A percentile compares a stretch with the other conserved stretches of the same genome.
Conservation (phyloP, 768 basidiomycete genomes). For the Tylopilus rubrobrunneus region DNA sequence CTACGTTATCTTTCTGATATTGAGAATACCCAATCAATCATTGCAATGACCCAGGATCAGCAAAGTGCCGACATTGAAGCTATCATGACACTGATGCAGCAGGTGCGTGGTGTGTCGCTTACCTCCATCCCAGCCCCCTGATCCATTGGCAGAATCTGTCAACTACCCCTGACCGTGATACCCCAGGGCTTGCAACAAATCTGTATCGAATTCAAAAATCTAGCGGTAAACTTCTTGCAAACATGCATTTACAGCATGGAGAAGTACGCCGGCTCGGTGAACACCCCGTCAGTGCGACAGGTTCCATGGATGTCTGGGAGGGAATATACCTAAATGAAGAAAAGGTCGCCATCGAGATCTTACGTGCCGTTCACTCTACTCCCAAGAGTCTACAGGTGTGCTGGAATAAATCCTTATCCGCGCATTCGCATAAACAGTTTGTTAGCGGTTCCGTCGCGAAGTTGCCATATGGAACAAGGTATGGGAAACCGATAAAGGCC, state of each 20-base stretch:
- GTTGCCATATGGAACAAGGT: slow-evolving; percentile 52
- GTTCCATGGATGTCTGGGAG: slow-evolving; percentile 54
- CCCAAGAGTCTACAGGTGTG: slow-evolving; percentile 42
- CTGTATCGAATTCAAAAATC: slow-evolving; percentile 46
- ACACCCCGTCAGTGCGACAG: slow-evolving; percentile 48
- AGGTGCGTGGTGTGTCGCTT: slow-evolving; percentile 26
- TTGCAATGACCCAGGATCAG: slow-evolving; percentile 31
- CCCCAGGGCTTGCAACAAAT: slow-evolving; percentile 45
- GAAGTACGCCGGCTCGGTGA: slow-evolving; percentile 50
- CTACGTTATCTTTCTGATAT: slow-evolving; percentile 43
- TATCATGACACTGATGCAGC: slow-evolving; percentile 51
- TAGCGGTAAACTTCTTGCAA: slow-evolving; percentile 44
- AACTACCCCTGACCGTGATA: slow-evolving; percentile 17
- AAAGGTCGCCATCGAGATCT: slow-evolving; percentile 54
- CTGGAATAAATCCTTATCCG: background rate
- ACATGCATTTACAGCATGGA: slow-evolving; percentile 47
- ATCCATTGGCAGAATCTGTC: slow-evolving; percentile 22
- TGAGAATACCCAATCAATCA: slow-evolving; percentile 36
- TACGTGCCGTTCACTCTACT: slow-evolving; percentile 48
- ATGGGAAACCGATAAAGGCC: slow-evolving; percentile 50
- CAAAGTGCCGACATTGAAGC: slow-evolving; percentile 34
- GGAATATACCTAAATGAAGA: slow-evolving; percentile 51
- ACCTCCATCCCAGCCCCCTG: slow-evolving; percentile 7
- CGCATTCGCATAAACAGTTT: slow-evolving; percentile 3
- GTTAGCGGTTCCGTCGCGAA: slow-evolving; percentile 50